Conservation (phyloP, 208 protist genomes). For the Acanthamoeba royreba region DNA sequence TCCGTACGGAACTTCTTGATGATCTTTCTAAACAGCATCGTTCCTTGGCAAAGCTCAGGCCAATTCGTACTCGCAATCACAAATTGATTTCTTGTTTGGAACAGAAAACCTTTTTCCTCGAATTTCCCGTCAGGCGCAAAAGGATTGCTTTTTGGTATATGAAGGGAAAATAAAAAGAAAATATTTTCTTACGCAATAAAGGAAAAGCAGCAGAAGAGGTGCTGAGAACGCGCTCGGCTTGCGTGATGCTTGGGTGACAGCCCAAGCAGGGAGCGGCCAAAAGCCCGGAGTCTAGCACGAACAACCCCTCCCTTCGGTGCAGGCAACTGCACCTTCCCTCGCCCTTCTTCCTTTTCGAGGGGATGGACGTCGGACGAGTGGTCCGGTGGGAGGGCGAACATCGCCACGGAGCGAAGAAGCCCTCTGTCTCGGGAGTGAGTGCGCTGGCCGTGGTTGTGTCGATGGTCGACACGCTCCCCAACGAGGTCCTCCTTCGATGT, state of each 20-base stretch:
- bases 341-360: too few relatives aligned
- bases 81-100: neutral
- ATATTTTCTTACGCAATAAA: neutral
- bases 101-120: too few relatives aligned
- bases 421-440: neutral
- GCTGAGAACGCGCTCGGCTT: neutral
- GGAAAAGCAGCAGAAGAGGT: neutral
- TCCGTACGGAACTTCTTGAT: slow-evolving; percentile 49
- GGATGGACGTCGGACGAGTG: too few relatives aligned
- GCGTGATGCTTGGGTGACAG: neutral
- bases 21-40: slow-evolving; percentile 30
- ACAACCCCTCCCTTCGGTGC: neutral
- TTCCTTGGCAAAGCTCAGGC: neutral
- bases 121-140: neutral
- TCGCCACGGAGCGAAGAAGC: neutral
- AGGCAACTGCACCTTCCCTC: too few relatives aligned
- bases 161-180: too few relatives aligned
- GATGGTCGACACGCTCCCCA: neutral
- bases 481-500: neutral
- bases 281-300: neutral
- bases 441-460: neutral
- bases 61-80: neutral
- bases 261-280: neutral
- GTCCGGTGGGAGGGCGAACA: too few relatives aligned
- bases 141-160: neutral